phyloP scores from a whole-genome alignment of 305 asterid species.

The Solanum chacoense region DNA sequence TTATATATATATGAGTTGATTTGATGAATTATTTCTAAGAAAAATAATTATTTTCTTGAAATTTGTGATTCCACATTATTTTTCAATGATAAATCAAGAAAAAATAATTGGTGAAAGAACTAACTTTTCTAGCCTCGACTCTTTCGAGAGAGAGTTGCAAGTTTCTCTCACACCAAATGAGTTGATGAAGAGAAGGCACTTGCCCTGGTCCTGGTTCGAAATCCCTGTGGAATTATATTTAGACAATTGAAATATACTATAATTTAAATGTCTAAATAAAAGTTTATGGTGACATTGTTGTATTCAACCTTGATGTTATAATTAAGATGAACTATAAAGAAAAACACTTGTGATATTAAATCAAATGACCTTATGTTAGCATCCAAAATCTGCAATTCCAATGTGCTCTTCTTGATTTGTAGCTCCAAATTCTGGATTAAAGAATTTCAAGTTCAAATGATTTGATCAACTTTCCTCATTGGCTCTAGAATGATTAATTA shows the following conservation, averaged over 20 bases:
- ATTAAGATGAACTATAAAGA: background rate
- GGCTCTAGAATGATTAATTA: background rate
- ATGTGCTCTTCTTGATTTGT: slow-evolving; percentile 30
- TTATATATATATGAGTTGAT: background rate
- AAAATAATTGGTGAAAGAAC: slow-evolving; percentile 2
- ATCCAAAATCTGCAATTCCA: slow-evolving; percentile 38
- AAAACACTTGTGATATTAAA: background rate
- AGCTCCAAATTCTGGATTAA: slow-evolving; percentile 40
- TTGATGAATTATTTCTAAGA: background rate
- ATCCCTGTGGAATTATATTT: slow-evolving; percentile 19
- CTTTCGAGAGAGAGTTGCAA: slow-evolving; percentile 18
- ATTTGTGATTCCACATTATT: background rate
- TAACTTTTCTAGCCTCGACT: slow-evolving; percentile 17
- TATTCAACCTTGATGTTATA: background rate
- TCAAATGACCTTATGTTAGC: slow-evolving; percentile 33
- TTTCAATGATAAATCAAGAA: background rate
- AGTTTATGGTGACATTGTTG: background rate
- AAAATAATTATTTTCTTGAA: background rate
- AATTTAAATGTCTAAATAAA: background rate
- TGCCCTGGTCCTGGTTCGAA: slow-evolving; percentile 25
- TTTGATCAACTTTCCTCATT: background rate
- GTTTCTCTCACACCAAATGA: slow-evolving; percentile 54
- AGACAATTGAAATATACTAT: background rate
- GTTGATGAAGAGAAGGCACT: slow-evolving; percentile 43
- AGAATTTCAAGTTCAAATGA: background rate